Percentiles rank a stretch among this genome's conserved stretches.
Conservation (phyloP, 306 rosid species). For the Albizia julibrissin region DNA sequence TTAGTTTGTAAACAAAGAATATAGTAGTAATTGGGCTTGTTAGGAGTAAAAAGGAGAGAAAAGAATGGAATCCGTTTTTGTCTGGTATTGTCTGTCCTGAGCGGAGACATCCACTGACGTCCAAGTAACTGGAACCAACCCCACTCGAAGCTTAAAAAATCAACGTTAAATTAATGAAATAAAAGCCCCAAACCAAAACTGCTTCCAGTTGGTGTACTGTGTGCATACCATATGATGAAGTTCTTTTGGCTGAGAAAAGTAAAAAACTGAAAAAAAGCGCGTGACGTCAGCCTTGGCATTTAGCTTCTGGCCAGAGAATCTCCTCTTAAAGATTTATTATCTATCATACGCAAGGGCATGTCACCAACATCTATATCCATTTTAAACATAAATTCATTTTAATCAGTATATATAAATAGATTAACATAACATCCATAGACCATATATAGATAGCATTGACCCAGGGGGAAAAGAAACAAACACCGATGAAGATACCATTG, state of each 20-base stretch:
- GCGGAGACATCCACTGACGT: neutral
- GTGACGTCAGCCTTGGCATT: neutral
- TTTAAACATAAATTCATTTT: neutral
- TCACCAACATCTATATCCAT: neutral
- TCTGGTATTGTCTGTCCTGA: neutral
- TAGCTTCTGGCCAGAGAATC: neutral
- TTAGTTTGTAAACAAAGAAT: neutral
- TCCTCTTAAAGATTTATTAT: neutral
- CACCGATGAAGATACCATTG: too few species aligned
- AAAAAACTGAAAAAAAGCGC: neutral
- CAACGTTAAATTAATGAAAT: neutral
- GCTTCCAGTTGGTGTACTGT: neutral
- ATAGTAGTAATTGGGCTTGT: too few species aligned
- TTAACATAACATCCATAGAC: neutral
- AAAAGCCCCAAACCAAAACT: neutral
- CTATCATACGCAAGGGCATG: neutral
- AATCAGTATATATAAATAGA: neutral
- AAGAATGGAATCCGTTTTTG: neutral
- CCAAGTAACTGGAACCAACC: neutral
- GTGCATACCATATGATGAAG: neutral
- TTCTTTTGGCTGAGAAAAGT: neutral
- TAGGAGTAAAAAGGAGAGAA: neutral
- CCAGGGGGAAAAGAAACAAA: too few species aligned
- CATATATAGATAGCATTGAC: too few species aligned
- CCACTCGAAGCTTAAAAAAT: neutral